phyloP scores from a whole-genome alignment of 345 rosid species.

The Anastatica hierochuntica region DNA sequence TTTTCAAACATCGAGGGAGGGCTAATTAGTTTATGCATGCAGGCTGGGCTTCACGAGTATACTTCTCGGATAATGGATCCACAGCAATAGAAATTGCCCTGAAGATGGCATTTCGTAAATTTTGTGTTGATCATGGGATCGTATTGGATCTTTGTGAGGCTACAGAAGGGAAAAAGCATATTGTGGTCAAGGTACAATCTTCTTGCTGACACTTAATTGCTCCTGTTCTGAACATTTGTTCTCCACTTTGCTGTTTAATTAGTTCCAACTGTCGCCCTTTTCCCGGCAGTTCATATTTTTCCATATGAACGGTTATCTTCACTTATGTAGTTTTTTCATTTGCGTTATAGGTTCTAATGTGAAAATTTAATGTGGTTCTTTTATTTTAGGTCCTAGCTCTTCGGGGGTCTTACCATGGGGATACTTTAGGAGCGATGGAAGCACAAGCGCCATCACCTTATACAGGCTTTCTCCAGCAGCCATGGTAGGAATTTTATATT shows the following conservation, averaged over 20 bases:
- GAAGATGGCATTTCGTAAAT: slow-evolving; percentile 95
- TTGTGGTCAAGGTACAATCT: slow-evolving; percentile 47
- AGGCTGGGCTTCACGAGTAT: slow-evolving; percentile 95
- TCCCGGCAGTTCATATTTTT: background rate
- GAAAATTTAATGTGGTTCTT: slow-evolving; percentile 2
- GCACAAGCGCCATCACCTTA: slow-evolving; percentile 92
- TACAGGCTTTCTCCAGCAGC: slow-evolving; percentile 92
- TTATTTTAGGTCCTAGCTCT: slow-evolving; percentile 73
- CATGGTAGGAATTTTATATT: slow-evolving; percentile 42
- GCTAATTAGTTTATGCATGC: slow-evolving; percentile 19
- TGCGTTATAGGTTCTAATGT: background rate
- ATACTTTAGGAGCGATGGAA: slow-evolving; percentile 98
- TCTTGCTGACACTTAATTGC: background rate
- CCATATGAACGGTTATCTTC: background rate
- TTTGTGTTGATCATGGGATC: slow-evolving; percentile 47
- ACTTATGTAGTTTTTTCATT: background rate
- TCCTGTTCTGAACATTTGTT: background rate
- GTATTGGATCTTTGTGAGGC: slow-evolving; percentile 21
- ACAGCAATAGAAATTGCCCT: slow-evolving; percentile 91
- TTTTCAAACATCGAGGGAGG: background rate
- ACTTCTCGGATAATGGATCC: slow-evolving; percentile 91
- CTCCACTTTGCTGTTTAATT: background rate
- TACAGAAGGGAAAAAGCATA: slow-evolving; percentile 24
- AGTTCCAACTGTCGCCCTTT: background rate
- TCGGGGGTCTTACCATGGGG: slow-evolving; percentile 92